Conservation (phyloP, 441 rosid species). For the Pelargonium fulgidum region DNA sequence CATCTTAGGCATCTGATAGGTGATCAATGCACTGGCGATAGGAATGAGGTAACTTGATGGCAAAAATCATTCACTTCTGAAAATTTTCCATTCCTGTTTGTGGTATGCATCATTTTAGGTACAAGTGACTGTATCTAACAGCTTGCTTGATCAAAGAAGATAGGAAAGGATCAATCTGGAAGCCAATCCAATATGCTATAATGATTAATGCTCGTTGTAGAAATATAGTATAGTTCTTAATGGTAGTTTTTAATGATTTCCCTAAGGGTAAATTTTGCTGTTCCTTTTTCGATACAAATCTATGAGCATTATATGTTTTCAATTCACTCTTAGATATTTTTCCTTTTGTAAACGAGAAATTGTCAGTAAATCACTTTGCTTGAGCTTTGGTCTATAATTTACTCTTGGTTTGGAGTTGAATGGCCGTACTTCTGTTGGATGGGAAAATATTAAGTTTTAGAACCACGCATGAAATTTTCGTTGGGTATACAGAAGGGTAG, state of each 20-base stretch:
- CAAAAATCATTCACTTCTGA: conserved; percentile 4
- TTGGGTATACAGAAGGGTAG: no score
- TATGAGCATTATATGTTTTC: not conserved
- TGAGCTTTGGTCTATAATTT: not conserved
- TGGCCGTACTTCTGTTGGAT: no score
- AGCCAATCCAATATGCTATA: not conserved
- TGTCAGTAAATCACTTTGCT: not conserved
- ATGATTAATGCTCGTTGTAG: not conserved
- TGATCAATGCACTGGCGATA: conserved; percentile 71
- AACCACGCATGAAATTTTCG: not conserved
- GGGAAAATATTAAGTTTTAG: no score
- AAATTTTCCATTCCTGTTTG: no score
- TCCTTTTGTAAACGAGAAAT: not conserved
- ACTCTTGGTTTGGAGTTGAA: not conserved
- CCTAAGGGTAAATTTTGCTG: not conserved
- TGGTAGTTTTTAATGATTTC: not conserved
- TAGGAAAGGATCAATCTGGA: not conserved
- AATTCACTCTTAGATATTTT: not conserved
- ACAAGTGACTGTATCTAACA: not conserved
- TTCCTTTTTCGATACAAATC: not conserved
- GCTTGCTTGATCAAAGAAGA: not conserved
- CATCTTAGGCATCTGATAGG: conserved; percentile 71
- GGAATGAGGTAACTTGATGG: conserved; percentile 65
- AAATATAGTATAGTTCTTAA: not conserved
- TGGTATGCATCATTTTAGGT: not conserved